Evolutionary conservation across 2,329 filamentous ascomycete genomes (phyloP).

Genomic region (Sordariomycetes sp.): DNA sequence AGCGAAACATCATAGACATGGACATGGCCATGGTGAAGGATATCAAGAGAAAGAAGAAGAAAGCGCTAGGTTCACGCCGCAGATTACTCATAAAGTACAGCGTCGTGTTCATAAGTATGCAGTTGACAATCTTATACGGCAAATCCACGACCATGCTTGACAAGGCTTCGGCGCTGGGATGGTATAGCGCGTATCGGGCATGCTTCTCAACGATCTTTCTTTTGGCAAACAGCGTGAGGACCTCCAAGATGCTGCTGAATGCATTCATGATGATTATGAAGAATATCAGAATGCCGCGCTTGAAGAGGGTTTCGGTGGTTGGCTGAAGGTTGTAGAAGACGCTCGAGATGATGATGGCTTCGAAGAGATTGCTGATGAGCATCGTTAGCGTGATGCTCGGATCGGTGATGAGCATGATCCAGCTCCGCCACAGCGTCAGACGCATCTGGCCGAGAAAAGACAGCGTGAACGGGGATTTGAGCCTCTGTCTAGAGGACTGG

Average conservation of each 20-base stretch:
- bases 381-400: conserved; percentile 20
- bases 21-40: conserved; percentile 63
- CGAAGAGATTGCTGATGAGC: conserved; percentile 25
- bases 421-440: conserved; percentile 24
- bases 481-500: conserved; percentile 20
- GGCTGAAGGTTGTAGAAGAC: conserved; percentile 53
- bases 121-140: conserved; percentile 40
- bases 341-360: conserved; percentile 50
- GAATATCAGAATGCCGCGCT: conserved; percentile 15
- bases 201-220: conserved; percentile 17
- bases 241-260: conserved; percentile 15
- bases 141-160: conserved; percentile 20
- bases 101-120: conserved; percentile 9
- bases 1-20: conserved; percentile 31
- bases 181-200: conserved; percentile 18
- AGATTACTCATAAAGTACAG: conserved; percentile 7
- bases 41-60: conserved; percentile 55
- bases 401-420: conserved; percentile 5
- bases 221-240: conserved; percentile 12
- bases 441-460: conserved; percentile 32
- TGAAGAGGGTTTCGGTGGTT: conserved; percentile 48
- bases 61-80: conserved; percentile 2
- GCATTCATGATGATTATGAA: conserved; percentile 22
- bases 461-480: conserved; percentile 35
- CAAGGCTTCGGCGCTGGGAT: conserved; percentile 16